Conservation (phyloP, 2,329 filamentous ascomycete species). For the Aspergillus uvarum region DNA sequence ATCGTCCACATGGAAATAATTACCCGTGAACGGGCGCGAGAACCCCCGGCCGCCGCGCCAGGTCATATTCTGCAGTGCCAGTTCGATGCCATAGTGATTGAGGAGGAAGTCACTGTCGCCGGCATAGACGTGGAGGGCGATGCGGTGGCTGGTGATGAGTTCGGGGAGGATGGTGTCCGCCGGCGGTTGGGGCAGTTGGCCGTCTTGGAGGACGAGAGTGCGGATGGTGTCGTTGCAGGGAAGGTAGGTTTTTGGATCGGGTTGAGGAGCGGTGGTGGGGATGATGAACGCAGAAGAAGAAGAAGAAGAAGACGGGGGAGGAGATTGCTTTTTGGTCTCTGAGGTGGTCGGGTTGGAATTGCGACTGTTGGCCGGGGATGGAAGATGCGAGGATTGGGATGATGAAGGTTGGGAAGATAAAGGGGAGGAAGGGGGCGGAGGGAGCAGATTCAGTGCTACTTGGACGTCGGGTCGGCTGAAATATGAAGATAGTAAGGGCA, state of each 20-base stretch:
- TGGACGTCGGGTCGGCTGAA: conserved; percentile 38
- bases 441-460: conserved; percentile 29
- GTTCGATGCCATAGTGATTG: conserved; percentile 39
- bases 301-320: too few species aligned
- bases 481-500: conserved; percentile 28
- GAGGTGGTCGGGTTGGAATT: background rate
- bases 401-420: conserved; percentile 7
- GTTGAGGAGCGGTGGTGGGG: background rate
- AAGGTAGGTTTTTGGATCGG: background rate
- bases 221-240: conserved; percentile 35
- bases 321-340: background rate
- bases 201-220: conserved; percentile 20
- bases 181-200: conserved; percentile 26
- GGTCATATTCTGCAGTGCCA: conserved; percentile 44
- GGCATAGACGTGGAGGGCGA: conserved; percentile 38
- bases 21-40: conserved; percentile 23
- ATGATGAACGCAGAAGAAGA: too few species aligned
- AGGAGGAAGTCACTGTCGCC: conserved; percentile 41
- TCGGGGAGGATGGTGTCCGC: conserved; percentile 35
- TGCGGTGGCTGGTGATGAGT: conserved; percentile 31
- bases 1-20: conserved; percentile 28
- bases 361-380: conserved; percentile 3
- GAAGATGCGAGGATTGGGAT: background rate
- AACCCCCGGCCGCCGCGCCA: conserved; percentile 41
- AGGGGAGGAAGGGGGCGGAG: conserved; percentile 5